phyloP scores from a whole-genome alignment of 768 basidiomycete species.

The Leccinum variicolor region DNA sequence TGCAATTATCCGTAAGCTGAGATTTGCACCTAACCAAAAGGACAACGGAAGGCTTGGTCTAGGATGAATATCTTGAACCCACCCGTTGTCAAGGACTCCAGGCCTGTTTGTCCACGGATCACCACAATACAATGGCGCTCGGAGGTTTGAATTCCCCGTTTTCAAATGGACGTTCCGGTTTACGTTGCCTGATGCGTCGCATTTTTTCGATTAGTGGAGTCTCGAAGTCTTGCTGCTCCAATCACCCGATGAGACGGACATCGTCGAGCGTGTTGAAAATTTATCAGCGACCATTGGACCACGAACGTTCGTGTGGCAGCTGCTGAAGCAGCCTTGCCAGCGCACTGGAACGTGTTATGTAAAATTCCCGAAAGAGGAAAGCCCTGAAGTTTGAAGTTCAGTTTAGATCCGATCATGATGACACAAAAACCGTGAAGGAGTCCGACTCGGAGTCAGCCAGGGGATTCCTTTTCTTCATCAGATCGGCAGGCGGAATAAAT shows the following conservation, averaged over 20 bases:
- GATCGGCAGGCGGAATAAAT: not conserved
- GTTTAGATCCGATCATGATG: too few species aligned
- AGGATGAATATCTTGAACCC: not conserved
- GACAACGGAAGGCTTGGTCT: not conserved
- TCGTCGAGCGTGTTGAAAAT: not conserved
- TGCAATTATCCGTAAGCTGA: not conserved
- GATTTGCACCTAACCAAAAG: not conserved
- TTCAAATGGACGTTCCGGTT: not conserved
- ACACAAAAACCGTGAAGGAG: too few species aligned
- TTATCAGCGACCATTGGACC: not conserved
- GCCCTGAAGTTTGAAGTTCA: too few species aligned
- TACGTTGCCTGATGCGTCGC: not conserved
- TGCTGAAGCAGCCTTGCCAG: too few species aligned
- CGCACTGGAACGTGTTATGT: not conserved
- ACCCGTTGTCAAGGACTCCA: not conserved
- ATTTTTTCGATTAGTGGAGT: not conserved
- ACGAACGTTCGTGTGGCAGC: not conserved
- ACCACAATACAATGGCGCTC: not conserved
- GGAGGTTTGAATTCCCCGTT: not conserved
- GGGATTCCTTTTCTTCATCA: not conserved
- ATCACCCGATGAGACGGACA: not conserved
- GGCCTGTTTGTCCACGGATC: too few species aligned
- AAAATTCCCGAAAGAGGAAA: not conserved
- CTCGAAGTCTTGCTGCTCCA: not conserved
- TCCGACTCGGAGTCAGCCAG: too few species aligned